Conservation (phyloP, 1,284 basidiomycete genomes). For the Ganoderma resinaceum region DNA sequence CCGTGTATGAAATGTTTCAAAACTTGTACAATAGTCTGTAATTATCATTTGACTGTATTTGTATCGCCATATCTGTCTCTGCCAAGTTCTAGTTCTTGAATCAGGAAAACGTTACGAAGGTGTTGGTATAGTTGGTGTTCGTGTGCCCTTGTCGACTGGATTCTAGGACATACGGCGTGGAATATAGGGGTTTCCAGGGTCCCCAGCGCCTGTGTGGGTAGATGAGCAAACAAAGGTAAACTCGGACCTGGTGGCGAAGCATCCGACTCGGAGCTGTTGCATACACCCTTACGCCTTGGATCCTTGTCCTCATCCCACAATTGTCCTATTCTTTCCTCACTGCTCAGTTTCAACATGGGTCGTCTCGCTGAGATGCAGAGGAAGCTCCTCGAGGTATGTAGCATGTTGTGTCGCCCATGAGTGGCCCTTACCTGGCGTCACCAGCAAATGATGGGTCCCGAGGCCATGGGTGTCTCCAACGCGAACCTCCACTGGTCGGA, state of each 20-base stretch:
- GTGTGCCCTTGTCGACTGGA: too few species aligned
- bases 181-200: background rate
- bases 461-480: constrained; percentile 95
- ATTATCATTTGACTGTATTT: background rate
- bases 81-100: background rate
- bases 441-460: constrained; percentile 99
- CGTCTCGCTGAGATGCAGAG: constrained; percentile 91
- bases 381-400: constrained; percentile 85
- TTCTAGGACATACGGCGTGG: too few species aligned
- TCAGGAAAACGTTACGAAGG: background rate
- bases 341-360: constrained; percentile 60
- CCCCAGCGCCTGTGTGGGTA: background rate
- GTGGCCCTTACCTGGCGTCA: constrained; percentile 7
- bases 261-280: background rate
- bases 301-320: background rate
- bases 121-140: too few species aligned
- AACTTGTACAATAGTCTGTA: background rate
- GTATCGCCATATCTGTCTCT: background rate
- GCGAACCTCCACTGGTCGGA: constrained; percentile 95
- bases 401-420: background rate
- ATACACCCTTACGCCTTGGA: background rate
- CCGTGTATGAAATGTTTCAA: background rate
- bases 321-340: background rate
- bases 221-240: constrained; percentile 24
- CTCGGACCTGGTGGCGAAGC: constrained; percentile 14